Evolutionary conservation across 140 eudicot species (phyloP).

Genomic region (Flaveria floridana): DNA sequence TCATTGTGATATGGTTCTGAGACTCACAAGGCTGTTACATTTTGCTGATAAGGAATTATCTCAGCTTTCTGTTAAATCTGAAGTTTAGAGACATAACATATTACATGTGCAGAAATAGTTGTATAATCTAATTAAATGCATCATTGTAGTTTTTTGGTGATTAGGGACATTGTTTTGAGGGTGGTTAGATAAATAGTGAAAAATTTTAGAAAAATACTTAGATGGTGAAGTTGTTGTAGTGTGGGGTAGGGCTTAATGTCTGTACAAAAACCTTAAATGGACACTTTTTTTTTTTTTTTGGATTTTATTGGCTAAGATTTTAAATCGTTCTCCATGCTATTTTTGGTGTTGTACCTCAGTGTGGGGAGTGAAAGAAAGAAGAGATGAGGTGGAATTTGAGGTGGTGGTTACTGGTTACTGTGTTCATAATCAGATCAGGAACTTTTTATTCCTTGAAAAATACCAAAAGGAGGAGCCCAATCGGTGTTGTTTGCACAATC

Average conservation of each 20-base stretch:
- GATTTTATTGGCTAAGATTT: background rate
- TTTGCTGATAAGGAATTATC: conserved; percentile 91
- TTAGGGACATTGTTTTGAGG: conserved; percentile 21
- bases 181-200: conserved; percentile 20
- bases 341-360: background rate
- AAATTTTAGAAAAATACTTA: conserved; percentile 22
- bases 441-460: too few relatives aligned
- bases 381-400: too few relatives aligned
- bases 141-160: conserved; percentile 27
- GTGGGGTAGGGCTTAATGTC: conserved; percentile 31
- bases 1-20: conserved; percentile 92
- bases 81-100: conserved; percentile 29
- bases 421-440: too few relatives aligned
- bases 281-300: background rate
- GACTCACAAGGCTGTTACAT: conserved; percentile 82
- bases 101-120: conserved; percentile 40
- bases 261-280: conserved; percentile 36
- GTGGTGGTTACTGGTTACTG: too few relatives aligned
- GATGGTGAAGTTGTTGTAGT: conserved; percentile 19
- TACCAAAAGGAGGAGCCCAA: too few relatives aligned
- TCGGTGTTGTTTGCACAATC: too few relatives aligned
- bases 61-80: conserved; percentile 53
- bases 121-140: conserved; percentile 33
- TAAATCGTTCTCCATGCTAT: too few relatives aligned
- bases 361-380: too few relatives aligned